Evolutionary conservation across 2,329 filamentous ascomycete species (phyloP), one percentile per base, ranked within the genome.

Genomic region (Aspergillus clavatus): DNA sequence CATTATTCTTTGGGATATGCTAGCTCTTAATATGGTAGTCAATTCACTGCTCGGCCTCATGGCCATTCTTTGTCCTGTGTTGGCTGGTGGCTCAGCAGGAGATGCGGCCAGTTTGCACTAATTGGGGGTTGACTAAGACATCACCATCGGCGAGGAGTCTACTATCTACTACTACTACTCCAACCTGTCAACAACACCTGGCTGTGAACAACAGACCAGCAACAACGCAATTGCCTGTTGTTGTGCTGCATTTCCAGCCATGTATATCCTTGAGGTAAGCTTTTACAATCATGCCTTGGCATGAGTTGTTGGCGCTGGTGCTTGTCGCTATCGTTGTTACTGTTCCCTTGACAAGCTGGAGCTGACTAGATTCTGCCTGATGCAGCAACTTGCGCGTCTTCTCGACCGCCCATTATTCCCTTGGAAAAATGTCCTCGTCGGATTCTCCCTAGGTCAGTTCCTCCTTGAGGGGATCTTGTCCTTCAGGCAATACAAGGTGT

Each of bases 361-460:
- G 39, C 49, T 53, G 36, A 55, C 40, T 41, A 31, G 43, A 39
- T 39, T 50, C 39, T 50, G 46, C 35, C 46, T 39, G 21, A 43
- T 42, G 35, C 50, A 81, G 76, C 75, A 80, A 75, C 83, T 97
- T 57, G 88, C 89, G 65, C 82, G 81, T 69, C 83, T 86, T 70
- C 84, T 97, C 61, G 93, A 98, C 75, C 83, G 87, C 63, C 90
- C 91, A 47, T 77, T 87, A 63, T 95, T 97, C 74, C 91, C 93
- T 44, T 98, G 93, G 93, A 98, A 96, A 81, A 86, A 83, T 67
- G 82, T 98, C 60, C 90, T 98, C 61, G 80, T 97, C 58, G 87
- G 89, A 61, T 98, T 98, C 74, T 95, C 89, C 23, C 68, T 97
- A 59, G 89, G 86, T 50, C 89, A 98, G 67, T 97, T 88, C 68